Percentiles rank a stretch among this genome's conserved stretches.
phyloP scores from a whole-genome alignment of 148 eudicot genomes.

The Chenopodium formosanum region DNA sequence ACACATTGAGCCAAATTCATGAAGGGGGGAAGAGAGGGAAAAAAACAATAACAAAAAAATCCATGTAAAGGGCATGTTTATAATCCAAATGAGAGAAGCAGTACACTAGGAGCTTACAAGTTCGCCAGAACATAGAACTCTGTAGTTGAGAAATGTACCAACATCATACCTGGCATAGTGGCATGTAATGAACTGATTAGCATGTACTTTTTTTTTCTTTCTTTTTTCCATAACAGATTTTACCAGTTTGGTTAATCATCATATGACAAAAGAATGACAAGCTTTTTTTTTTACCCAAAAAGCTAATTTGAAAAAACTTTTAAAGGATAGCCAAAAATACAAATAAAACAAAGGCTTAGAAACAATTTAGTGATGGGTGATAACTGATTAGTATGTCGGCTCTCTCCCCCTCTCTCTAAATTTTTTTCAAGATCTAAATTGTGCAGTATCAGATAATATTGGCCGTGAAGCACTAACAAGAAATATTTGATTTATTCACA shows the following conservation, averaged over 20 bases:
- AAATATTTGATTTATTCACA: no score
- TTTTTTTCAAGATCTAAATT: neutral
- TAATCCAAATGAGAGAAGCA: slow-evolving; percentile 11
- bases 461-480: neutral
- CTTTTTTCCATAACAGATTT: neutral
- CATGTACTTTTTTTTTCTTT: neutral
- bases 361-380: neutral
- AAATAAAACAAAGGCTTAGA: neutral
- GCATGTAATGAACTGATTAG: slow-evolving; percentile 27
- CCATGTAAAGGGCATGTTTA: neutral
- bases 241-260: neutral
- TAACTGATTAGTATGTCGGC: neutral
- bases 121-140: slow-evolving; percentile 59
- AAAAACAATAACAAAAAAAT: neutral
- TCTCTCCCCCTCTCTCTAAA: neutral
- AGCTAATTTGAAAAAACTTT: neutral
- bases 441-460: neutral
- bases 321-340: no score
- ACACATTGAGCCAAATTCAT: neutral
- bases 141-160: slow-evolving; percentile 65
- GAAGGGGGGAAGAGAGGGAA: neutral
- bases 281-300: neutral
- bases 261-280: neutral
- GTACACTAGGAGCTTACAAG: slow-evolving; percentile 53
- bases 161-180: slow-evolving; percentile 89